Base-by-base conservation (phyloP, 2,329 filamentous ascomycete genomes). In the Aspergillus udagawae region DNA sequence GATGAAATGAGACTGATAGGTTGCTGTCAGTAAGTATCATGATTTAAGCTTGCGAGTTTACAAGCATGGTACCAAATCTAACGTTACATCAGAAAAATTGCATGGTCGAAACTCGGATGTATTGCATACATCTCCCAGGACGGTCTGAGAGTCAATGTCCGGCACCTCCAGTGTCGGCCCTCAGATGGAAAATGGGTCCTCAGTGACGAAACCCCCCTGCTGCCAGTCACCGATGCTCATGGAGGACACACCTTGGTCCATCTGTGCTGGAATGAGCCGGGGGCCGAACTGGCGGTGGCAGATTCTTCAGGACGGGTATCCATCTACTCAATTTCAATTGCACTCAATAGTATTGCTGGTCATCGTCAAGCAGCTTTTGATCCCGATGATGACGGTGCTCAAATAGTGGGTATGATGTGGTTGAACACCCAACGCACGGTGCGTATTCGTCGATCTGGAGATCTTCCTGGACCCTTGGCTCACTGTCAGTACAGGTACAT, bases 341-440 rank as follows among this genome's bases (percentile, higher is more conserved):
- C 86, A 7, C 75, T 97, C 49, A 96, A 96, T 68, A 84, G 86
- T 53, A 84, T 92, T 56, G 83, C 81, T 32, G 71, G 84, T 9
- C 80, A 81, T 51, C 83, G 86, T 45, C 82, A 80, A 55, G 87
- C 86, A 74, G 82, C 86, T 25, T 73, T 79, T n/a, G 91, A 93
- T 67, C 75, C 83, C 1, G 79, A 87, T 53, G 89, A 92, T 65
- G 91, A 96, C 70, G 79, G 90, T 41, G 86, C 89, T 63, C 84
- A 87, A 51, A 80, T 96, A 4, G 90, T 95, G 6, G 94, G 93
- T 3, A 83, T 91, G 70, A 89, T 91, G 74, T 99, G 94, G 94
- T 79, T 97, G 54, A 79, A 77, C 54, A 79, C 81, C n/a, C 79
- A 86, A 25, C 77, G 82, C 28, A 79, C 82, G 25, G 75, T 76